Evolutionary conservation across 768 basidiomycete species (phyloP).

Genomic region (Clavaria fumosa): DNA sequence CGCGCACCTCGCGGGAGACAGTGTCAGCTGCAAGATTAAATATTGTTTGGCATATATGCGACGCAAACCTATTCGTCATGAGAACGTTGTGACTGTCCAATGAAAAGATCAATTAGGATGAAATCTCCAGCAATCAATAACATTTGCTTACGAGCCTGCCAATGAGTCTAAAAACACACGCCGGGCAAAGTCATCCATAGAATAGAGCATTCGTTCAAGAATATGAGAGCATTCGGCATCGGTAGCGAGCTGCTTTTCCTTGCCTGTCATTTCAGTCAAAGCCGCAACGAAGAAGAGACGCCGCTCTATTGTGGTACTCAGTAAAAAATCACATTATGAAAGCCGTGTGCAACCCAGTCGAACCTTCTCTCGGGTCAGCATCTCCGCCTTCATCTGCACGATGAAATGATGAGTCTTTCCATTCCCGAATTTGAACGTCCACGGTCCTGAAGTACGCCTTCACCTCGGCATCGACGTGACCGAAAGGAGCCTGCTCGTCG

Average conservation of each 20-base stretch:
- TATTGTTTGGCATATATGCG: constrained; percentile 90
- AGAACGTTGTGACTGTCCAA: constrained; percentile 48
- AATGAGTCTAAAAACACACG: constrained; percentile 82
- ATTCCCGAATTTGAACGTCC: constrained; percentile 74
- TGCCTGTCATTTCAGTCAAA: constrained; percentile 67
- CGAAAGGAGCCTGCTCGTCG: constrained; percentile 69
- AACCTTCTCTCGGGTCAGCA: constrained; percentile 62
- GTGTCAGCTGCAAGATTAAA: constrained; percentile 52
- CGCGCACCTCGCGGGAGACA: constrained; percentile 48
- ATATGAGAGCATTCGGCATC: constrained; percentile 90
- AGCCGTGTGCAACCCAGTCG: constrained; percentile 14
- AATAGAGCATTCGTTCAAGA: constrained; percentile 77
- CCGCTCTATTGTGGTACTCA: constrained; percentile 32
- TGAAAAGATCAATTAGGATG: no score
- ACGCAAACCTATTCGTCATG: constrained; percentile 74
- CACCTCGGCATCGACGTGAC: constrained; percentile 75
- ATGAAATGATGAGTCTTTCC: constrained; percentile 48
- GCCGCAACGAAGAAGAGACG: constrained; percentile 71
- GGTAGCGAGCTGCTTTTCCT: constrained; percentile 81
- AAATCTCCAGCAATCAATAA: not conserved
- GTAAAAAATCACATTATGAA: not conserved
- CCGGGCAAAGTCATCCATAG: constrained; percentile 94
- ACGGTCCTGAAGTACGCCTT: constrained; percentile 90
- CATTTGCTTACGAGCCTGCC: constrained; percentile 69
- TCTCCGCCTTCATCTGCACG: constrained; percentile 29